A percentile compares a stretch with the other conserved stretches of the same genome.
These are phyloP conservation scores for Themeda triandra DNA, from an alignment of 176 grass and related monocot genomes.

Conservation along the genomic window DNA sequence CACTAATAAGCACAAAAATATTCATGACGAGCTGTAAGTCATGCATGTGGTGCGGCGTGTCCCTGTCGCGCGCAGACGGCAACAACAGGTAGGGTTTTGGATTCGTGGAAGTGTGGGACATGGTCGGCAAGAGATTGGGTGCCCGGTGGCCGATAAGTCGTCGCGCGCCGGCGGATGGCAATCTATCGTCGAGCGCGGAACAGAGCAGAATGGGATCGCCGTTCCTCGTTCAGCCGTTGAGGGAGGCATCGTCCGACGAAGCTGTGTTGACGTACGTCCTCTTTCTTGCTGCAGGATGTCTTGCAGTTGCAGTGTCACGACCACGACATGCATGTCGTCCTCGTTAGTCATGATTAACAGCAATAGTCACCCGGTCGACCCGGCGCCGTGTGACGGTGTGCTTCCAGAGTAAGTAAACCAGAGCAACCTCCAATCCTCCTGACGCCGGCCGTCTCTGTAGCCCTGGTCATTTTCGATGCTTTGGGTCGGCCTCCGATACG, in stretches of 20 bases:
- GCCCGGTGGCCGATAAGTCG: not conserved
- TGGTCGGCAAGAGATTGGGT: constrained; percentile 32
- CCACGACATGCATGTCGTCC: not conserved
- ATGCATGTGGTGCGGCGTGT: not conserved
- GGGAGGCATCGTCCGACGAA: not conserved
- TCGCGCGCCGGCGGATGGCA: not conserved
- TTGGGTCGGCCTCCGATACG: not conserved
- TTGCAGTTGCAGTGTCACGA: no score
- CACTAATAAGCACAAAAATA: not conserved
- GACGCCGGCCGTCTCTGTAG: not conserved
- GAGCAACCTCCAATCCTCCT: not conserved
- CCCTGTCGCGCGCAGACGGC: not conserved
- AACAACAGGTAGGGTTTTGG: not conserved
- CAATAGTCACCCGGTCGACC: no score
- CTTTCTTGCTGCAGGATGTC: not conserved
- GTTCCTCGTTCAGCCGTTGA: not conserved
- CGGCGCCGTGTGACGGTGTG: not conserved
- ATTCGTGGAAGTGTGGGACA: not conserved
- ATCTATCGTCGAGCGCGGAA: no score
- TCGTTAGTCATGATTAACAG: no score
- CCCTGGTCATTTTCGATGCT: not conserved
- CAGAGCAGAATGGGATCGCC: constrained; percentile 6
- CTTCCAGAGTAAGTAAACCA: not conserved
- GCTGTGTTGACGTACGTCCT: not conserved
- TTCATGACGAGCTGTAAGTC: not conserved